These are phyloP conservation scores for Pythium sp. DNA, from an alignment of 352 stramenopile species.

Conservation along the genomic window DNA sequence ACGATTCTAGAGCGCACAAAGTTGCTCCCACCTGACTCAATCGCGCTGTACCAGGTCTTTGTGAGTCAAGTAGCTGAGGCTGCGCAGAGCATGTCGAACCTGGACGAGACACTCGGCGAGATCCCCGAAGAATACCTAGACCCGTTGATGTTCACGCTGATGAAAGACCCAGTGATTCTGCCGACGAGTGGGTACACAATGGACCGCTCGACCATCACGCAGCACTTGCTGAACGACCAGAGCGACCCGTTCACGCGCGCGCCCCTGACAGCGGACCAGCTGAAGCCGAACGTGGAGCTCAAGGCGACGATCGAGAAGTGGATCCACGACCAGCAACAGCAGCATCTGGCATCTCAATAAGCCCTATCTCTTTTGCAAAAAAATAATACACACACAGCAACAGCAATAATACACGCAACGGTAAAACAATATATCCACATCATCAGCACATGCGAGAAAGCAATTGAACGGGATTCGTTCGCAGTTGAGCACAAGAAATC, in stretches of 20 bases:
- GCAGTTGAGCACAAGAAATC: background rate
- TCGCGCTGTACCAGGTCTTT: constrained; percentile 59
- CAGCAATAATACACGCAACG: too few species aligned
- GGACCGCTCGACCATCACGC: constrained; percentile 93
- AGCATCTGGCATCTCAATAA: constrained; percentile 13
- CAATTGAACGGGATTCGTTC: background rate
- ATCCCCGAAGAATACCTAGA: constrained; percentile 97
- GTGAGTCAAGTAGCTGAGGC: constrained; percentile 49
- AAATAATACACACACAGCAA: background rate
- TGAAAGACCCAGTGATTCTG: constrained; percentile 95
- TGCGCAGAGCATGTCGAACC: constrained; percentile 39
- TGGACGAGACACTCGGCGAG: constrained; percentile 86
- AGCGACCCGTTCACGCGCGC: constrained; percentile 97
- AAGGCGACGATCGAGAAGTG: constrained; percentile 71
- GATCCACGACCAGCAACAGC: constrained; percentile 37
- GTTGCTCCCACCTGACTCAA: constrained; percentile 39
- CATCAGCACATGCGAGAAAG: background rate
- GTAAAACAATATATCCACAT: background rate
- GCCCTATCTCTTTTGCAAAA: background rate
- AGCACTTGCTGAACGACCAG: constrained; percentile 96
- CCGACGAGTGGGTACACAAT: constrained; percentile 89
- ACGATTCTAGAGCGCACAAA: constrained; percentile 69
- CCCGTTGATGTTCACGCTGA: constrained; percentile 93
- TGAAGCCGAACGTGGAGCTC: constrained; percentile 57
- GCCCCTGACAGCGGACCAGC: constrained; percentile 70